These are phyloP conservation scores for Rauvolfia tetraphylla DNA, from an alignment of 257 asterid species.

Conservation along the genomic window DNA sequence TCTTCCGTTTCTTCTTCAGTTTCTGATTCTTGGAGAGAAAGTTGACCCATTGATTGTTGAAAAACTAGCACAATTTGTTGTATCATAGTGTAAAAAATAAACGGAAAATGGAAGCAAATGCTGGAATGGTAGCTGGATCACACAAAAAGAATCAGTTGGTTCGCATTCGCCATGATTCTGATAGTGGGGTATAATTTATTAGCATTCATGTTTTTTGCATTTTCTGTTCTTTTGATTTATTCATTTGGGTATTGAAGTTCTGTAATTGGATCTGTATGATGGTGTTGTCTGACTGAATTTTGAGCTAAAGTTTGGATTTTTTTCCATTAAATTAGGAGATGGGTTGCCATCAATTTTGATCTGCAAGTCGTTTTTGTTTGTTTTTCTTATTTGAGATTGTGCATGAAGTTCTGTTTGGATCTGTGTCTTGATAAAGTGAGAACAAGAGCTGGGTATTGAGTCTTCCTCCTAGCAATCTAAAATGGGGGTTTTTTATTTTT, in stretches of 20 bases:
- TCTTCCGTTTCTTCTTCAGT: constrained; percentile 2
- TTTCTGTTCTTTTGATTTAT: not conserved
- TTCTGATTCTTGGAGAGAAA: not conserved
- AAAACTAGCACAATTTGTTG: not conserved
- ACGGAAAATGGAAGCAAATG: constrained; percentile 65
- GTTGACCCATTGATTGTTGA: not conserved
- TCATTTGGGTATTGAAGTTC: not conserved
- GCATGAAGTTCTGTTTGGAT: constrained; percentile 19
- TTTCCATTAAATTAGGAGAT: constrained; percentile 14
- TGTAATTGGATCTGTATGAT: constrained; percentile 40
- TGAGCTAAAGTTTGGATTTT: constrained; percentile 18
- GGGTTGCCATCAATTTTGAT: constrained; percentile 11
- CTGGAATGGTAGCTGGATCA: constrained; percentile 91
- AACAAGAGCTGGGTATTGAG: constrained; percentile 4
- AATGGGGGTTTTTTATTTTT: constrained; percentile 7
- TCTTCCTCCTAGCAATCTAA: constrained; percentile 11
- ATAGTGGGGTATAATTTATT: constrained; percentile 54
- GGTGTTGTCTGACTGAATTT: not conserved
- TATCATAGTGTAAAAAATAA: not conserved
- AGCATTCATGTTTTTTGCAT: constrained; percentile 11
- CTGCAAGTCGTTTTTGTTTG: constrained; percentile 10
- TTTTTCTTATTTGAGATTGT: constrained; percentile 2
- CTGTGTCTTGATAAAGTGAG: constrained; percentile 19
- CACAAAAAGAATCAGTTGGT: constrained; percentile 74
- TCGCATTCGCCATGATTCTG: constrained; percentile 62